Evolutionary conservation across 371 early-diverging fungal genomes (phyloP), one percentile per base, ranked within the genome.

Genomic region (Mucor piriformis): DNA sequence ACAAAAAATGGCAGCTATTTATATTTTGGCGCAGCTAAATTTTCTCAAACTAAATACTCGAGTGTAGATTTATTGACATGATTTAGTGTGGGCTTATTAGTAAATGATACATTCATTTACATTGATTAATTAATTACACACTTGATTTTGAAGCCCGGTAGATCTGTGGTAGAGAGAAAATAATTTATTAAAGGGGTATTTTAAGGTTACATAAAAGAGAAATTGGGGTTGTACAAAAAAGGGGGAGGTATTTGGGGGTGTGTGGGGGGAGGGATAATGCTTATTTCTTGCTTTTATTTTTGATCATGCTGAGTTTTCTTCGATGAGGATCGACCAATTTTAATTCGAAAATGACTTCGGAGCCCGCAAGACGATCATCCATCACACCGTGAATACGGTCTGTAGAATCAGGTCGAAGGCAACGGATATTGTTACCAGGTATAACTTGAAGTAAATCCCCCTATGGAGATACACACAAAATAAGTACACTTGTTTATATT

Each of bases 401-500:
- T 7, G 73, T 77, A 10, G 78, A 66, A 32, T 84, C 81, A 23
- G 78, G 79, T 27, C 74, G 72, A 35, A 87, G 72, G 53, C 84
- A 86, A 16, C 85, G 76, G 37, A 86, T 79, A 46, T 85, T 86
- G 24, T 74, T 76, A 6, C 84, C 85, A 12, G 82, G 80, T 54
- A 88, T 86, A 20, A 88, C 79, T 67, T 88, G 88, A 6, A 77
- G 74, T 42, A 88, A 73, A 47, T 77, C 72, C n/a, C 88, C 84
- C 76, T 80, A 68, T 12, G 15, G 23, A 37, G 13, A 6, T 20
- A 23, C 7, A 12, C 6, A 49, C 38, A 27, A 7, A 27, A 35
- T 13, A 25, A 2, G 2, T 6, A 20, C 3, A 20, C 20, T n/a
- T n/a, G n/a, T n/a, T 7, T 25, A 37, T 46, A 16, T 40, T 42